These are phyloP conservation scores for Aspergillus pseudoglaucus DNA, from an alignment of 2,329 filamentous ascomycete species.

Conservation along the genomic window DNA sequence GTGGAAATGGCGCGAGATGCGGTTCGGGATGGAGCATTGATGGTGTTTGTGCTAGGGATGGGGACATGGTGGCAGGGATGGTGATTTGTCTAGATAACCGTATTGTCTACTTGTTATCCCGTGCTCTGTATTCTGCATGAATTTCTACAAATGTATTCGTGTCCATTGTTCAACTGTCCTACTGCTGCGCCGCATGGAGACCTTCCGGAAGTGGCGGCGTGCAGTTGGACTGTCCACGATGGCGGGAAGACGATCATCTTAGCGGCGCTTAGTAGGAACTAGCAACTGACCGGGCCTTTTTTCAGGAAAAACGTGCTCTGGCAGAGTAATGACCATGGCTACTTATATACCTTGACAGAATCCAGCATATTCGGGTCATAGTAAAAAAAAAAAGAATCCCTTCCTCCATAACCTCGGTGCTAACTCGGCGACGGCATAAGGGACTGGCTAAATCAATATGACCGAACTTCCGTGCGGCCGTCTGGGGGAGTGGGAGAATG, in stretches of 20 bases:
- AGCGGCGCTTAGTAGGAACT: background rate
- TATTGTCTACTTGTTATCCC: background rate
- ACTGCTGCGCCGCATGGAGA: background rate
- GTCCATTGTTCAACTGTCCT: too few relatives aligned
- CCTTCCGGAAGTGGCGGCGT: background rate
- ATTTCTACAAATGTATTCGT: too few relatives aligned
- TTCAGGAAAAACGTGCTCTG: too few relatives aligned
- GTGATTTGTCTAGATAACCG: conserved; percentile 16
- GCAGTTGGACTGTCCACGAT: background rate
- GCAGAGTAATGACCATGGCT: too few relatives aligned
- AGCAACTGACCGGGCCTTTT: too few relatives aligned
- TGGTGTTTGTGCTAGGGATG: conserved; percentile 40
- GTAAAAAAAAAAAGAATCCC: conserved; percentile 4
- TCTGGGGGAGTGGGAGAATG: background rate
- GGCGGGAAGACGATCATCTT: background rate
- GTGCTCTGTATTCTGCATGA: too few relatives aligned
- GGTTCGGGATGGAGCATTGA: conserved; percentile 38
- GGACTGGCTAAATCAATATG: background rate
- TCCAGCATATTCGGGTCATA: background rate
- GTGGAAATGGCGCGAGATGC: conserved; percentile 35
- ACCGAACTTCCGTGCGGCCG: conserved; percentile 11
- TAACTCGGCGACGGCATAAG: background rate
- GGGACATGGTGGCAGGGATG: conserved; percentile 35
- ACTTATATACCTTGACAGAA: too few relatives aligned
- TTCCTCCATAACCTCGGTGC: conserved; percentile 9